Evolutionary conservation across 768 basidiomycete genomes (phyloP).

Genomic region (Boletellus emodensis): DNA sequence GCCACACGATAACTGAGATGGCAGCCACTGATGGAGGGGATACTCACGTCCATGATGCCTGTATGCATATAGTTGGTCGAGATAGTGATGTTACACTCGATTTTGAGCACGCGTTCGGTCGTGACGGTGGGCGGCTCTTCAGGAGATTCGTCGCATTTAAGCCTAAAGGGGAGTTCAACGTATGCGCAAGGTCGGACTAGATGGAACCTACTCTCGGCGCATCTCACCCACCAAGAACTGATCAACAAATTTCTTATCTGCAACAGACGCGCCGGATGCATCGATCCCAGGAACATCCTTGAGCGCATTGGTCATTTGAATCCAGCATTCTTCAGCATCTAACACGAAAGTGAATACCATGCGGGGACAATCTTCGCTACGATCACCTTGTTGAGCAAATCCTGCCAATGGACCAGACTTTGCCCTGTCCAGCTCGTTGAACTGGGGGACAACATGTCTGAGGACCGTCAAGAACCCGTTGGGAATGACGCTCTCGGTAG

Average conservation of each 20-base stretch:
- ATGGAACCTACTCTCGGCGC: conserved; percentile 52
- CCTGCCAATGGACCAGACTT: conserved; percentile 38
- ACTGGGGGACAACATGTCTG: conserved; percentile 83
- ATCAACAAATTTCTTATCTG: conserved; percentile 62
- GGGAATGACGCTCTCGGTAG: conserved; percentile 75
- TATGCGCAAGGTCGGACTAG: neutral
- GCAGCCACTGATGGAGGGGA: conserved; percentile 3
- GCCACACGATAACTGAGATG: conserved; percentile 2
- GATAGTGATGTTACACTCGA: conserved; percentile 88
- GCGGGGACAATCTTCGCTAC: neutral
- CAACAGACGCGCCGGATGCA: conserved; percentile 26
- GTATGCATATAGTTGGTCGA: conserved; percentile 85
- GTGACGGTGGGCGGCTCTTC: conserved; percentile 67
- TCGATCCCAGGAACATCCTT: conserved; percentile 58
- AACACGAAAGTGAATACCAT: conserved; percentile 4
- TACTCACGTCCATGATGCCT: conserved; percentile 75
- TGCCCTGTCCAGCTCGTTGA: conserved; percentile 65
- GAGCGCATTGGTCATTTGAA: conserved; percentile 66
- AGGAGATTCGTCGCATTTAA: conserved; percentile 77
- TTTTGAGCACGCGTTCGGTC: conserved; percentile 75
- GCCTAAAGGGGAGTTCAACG: conserved; percentile 41
- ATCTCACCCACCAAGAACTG: conserved; percentile 80
- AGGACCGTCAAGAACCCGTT: conserved; percentile 62
- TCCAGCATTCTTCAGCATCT: conserved; percentile 93
- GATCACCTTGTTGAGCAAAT: conserved; percentile 76